Evolutionary conservation across 2,329 filamentous ascomycete genomes (phyloP), one percentile per base, ranked within the genome.

Genomic region (Fonsecaea nubica): DNA sequence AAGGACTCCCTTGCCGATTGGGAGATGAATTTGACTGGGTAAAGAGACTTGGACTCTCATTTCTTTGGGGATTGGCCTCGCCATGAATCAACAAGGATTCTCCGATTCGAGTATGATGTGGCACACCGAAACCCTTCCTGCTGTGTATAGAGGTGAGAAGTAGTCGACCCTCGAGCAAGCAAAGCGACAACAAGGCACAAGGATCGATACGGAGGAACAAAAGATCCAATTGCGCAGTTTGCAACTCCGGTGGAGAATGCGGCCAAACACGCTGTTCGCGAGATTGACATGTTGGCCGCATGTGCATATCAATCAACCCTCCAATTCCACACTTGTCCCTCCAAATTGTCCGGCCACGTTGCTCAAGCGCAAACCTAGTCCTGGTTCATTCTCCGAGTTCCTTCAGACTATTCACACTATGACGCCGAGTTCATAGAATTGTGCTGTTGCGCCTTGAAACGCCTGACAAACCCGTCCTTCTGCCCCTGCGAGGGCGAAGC

Each of bases 201-300:
- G 52, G 30, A 18, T 58, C 38, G 1, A 5, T 59, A 7, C 25
- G 9, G 13, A 4, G 40, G 1, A 33, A 12, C 15, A 59, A 42
- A 35, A 25, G 13, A 33, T 15, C 42, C 15, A 3, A n/a, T 33
- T 3, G 18, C 30, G 30, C 52, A 48, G 40, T 33, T 45, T 25
- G 10, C 35, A 6, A 0, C 33, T 66, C 65, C 66, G 66, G 66
- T 42, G 60, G 30, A 58, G 8, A 58, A 59, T 61, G 63, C 66
- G 66, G 66, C 66, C 56, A 68, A 66, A 65, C 8, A 8, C 48
- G 38, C 40, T 18, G 8, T 42, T 62, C 60, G 60, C 52, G 36
- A 54, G 40, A 61, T 59, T 38, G 64, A 61, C 48, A 63, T 66
- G 50, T 32, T 58, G 64, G 40, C 64, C 56, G 52, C 52, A 65